A percentile compares a stretch with the other conserved stretches of the same genome.
phyloP scores from a whole-genome alignment of 2,329 filamentous ascomycete genomes.

The Cryphonectria nitschkei region DNA sequence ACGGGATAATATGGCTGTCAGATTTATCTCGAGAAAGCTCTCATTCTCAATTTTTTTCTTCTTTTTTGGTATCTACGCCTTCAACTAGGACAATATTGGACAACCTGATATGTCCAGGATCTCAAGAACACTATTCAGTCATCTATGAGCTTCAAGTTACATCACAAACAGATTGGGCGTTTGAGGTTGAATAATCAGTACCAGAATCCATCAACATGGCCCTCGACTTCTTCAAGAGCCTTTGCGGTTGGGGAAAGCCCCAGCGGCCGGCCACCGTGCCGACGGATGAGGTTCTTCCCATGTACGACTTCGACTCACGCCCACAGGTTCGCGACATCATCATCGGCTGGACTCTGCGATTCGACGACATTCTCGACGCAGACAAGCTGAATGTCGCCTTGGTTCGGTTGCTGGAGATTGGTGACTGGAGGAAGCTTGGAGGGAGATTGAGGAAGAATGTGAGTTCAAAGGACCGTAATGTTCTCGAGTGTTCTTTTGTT shows the following conservation, averaged over 20 bases:
- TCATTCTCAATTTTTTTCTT: neutral
- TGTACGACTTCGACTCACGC: slow-evolving; percentile 40
- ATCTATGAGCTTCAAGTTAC: neutral
- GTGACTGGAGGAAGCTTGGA: slow-evolving; percentile 50
- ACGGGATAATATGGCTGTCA: neutral
- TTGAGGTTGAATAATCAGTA: neutral
- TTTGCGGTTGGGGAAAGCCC: slow-evolving; percentile 8
- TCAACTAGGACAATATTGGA: neutral
- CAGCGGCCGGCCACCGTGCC: slow-evolving; percentile 24
- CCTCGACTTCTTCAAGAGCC: slow-evolving; percentile 5
- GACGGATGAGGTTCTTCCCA: slow-evolving; percentile 38
- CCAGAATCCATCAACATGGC: slow-evolving; percentile 7
- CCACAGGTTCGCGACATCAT: slow-evolving; percentile 34
- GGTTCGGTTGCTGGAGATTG: slow-evolving; percentile 42
- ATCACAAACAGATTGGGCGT: neutral
- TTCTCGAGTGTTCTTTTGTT: too few relatives aligned
- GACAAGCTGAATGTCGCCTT: slow-evolving; percentile 43
- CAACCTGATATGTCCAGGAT: neutral
- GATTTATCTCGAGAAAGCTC: neutral
- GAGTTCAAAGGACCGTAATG: slow-evolving; percentile 18
- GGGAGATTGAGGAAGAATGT: slow-evolving; percentile 48
- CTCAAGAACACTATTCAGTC: neutral
- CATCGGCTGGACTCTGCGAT: slow-evolving; percentile 40
- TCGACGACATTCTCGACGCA: slow-evolving; percentile 48
- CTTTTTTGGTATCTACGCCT: too few relatives aligned